These are phyloP conservation scores for Funneliformis mosseae DNA, from an alignment of 192 early-diverging fungal genomes.

Conservation along the genomic window DNA sequence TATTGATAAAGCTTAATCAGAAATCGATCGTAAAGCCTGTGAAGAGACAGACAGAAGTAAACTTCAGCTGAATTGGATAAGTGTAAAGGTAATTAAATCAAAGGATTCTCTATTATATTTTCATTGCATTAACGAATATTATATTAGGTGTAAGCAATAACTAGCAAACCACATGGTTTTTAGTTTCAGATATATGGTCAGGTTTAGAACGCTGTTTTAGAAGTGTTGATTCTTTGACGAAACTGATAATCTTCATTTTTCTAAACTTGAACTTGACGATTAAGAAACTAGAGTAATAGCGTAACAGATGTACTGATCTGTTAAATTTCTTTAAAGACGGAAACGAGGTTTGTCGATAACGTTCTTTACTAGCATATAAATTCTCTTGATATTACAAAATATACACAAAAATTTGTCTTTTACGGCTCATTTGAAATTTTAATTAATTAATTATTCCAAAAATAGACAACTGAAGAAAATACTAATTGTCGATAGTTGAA, in stretches of 20 bases:
- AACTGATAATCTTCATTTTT: slow-evolving; percentile 43
- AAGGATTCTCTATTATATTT: neutral
- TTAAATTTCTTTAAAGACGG: slow-evolving; percentile 55
- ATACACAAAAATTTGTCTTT: too few relatives aligned
- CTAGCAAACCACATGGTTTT: too few relatives aligned
- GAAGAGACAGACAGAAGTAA: slow-evolving; percentile 49
- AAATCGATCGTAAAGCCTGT: slow-evolving; percentile 40
- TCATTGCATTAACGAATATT: neutral
- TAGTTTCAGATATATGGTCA: too few relatives aligned
- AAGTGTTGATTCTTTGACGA: slow-evolving; percentile 63
- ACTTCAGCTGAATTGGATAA: slow-evolving; percentile 41
- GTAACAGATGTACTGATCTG: slow-evolving; percentile 53
- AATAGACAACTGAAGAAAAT: too few relatives aligned
- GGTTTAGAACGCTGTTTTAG: too few relatives aligned
- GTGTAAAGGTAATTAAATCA: slow-evolving; percentile 41
- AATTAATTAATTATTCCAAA: too few relatives aligned
- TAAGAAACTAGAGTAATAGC: slow-evolving; percentile 41
- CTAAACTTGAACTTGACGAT: slow-evolving; percentile 45
- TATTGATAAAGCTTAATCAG: slow-evolving; percentile 55
- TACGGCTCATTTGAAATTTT: too few relatives aligned
- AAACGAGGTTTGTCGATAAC: too few relatives aligned
- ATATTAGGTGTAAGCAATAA: too few relatives aligned
- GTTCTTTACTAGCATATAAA: too few relatives aligned
- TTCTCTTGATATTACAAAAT: too few relatives aligned
- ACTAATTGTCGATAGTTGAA: too few relatives aligned